These are phyloP conservation scores for Hibiscus mutabilis DNA, from an alignment of 345 rosid species.

Conservation along the genomic window DNA sequence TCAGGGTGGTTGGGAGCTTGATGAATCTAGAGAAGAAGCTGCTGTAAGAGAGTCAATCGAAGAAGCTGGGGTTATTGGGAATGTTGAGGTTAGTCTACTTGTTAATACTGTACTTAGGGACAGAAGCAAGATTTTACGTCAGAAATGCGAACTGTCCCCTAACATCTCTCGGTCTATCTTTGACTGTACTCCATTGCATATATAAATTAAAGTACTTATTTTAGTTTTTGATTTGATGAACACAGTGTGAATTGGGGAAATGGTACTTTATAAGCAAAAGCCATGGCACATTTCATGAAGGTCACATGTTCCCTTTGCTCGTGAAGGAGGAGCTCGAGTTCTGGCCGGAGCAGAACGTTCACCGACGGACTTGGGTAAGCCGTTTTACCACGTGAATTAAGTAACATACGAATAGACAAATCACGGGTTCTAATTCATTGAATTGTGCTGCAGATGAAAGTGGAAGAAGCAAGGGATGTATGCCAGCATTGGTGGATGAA, in stretches of 20 bases:
- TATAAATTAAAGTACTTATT: neutral
- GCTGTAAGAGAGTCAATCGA: slow-evolving; percentile 70
- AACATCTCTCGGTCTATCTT: too few relatives aligned
- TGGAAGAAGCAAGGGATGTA: slow-evolving; percentile 63
- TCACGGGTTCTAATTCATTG: neutral
- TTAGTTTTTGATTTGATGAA: neutral
- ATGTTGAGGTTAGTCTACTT: slow-evolving; percentile 45
- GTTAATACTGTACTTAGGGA: too few relatives aligned
- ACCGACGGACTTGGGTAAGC: slow-evolving; percentile 71
- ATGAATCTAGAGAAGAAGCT: slow-evolving; percentile 75
- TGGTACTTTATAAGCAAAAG: slow-evolving; percentile 84
- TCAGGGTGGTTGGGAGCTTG: slow-evolving; percentile 95
- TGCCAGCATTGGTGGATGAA: slow-evolving; percentile 95
- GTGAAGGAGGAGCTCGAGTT: slow-evolving; percentile 65
- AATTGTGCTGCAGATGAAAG: slow-evolving; percentile 37
- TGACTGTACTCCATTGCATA: too few relatives aligned
- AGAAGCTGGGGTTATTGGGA: slow-evolving; percentile 86
- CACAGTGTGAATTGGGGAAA: slow-evolving; percentile 71
- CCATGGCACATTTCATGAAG: slow-evolving; percentile 69
- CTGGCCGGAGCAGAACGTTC: slow-evolving; percentile 69
- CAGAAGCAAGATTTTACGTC: too few relatives aligned
- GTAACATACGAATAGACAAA: neutral
- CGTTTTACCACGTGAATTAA: neutral
- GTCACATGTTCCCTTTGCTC: slow-evolving; percentile 81
- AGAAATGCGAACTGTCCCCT: too few relatives aligned